phyloP scores from a whole-genome alignment of 164 flowering plant genomes.

The Houttuynia cordata region DNA sequence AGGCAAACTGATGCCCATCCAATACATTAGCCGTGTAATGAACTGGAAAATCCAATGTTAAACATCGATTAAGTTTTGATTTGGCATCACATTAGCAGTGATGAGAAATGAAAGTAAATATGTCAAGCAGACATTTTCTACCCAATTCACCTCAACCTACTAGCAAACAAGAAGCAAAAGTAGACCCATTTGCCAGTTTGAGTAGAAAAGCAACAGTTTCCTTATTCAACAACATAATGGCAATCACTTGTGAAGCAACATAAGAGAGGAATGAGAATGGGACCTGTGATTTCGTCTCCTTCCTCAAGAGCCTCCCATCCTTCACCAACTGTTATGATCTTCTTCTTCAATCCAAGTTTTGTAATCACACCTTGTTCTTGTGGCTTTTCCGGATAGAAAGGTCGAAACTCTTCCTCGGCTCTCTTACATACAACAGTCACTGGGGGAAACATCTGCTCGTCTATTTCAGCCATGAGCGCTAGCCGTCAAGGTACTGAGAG shows the following conservation, averaged over 20 bases:
- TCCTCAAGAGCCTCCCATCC: conserved; percentile 9
- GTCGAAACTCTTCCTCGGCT: conserved; percentile 15
- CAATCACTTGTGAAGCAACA: no score
- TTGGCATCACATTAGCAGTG: neutral
- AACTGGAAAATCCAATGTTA: conserved; percentile 6
- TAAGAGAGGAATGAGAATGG: neutral
- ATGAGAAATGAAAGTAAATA: neutral
- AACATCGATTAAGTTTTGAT: neutral
- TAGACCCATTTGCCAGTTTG: neutral
- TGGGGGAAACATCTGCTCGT: conserved; percentile 9
- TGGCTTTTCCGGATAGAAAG: conserved; percentile 11
- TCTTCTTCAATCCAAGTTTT: conserved; percentile 13
- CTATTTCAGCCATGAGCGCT: conserved; percentile 11
- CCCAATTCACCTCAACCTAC: neutral
- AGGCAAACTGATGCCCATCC: conserved; percentile 13
- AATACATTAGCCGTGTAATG: conserved; percentile 10
- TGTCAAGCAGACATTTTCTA: neutral
- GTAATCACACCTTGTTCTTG: conserved; percentile 15
- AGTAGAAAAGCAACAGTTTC: neutral
- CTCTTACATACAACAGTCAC: neutral
- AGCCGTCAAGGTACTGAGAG: no score
- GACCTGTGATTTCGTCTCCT: conserved; percentile 12
- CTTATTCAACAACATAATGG: no score
- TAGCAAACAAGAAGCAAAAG: neutral
- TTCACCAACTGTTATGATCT: conserved; percentile 6